Evolutionary conservation across 306 rosid genomes (phyloP).

Genomic region (Prunus kanzakura): DNA sequence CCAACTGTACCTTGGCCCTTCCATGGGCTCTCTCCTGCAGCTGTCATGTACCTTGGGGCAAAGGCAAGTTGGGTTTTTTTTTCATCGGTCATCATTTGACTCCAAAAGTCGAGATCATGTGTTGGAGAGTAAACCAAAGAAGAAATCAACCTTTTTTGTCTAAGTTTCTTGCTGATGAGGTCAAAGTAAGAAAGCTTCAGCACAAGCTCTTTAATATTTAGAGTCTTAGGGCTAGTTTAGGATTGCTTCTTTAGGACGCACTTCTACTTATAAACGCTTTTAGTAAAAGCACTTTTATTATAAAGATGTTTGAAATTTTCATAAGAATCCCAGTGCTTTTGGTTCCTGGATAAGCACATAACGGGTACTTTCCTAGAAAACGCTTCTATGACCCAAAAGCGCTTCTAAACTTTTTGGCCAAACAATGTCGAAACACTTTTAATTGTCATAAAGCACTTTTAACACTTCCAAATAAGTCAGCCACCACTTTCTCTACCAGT

Average conservation of each 20-base stretch:
- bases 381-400: too few relatives aligned
- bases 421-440: too few relatives aligned
- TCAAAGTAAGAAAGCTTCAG: slow-evolving; percentile 30
- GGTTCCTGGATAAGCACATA: too few relatives aligned
- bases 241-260: rapidly evolving
- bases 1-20: slow-evolving; percentile 4
- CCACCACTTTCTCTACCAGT: background rate
- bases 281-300: too few relatives aligned
- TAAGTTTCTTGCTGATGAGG: slow-evolving; percentile 12
- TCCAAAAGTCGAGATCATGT: background rate
- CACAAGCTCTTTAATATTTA: background rate
- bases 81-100: slow-evolving; percentile 33
- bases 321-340: too few relatives aligned
- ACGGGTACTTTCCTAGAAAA: rapidly evolving
- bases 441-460: rapidly evolving
- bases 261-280: rapidly evolving
- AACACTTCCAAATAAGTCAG: background rate
- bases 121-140: slow-evolving; percentile 2
- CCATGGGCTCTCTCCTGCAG: slow-evolving; percentile 29
- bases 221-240: background rate
- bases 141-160: background rate
- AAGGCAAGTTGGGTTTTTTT: slow-evolving; percentile 43
- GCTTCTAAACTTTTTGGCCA: too few relatives aligned
- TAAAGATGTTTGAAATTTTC: too few relatives aligned
- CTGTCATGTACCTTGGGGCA: slow-evolving; percentile 44